Conservation (phyloP, 148 eudicot species). For the Gaultheria prostrata region DNA sequence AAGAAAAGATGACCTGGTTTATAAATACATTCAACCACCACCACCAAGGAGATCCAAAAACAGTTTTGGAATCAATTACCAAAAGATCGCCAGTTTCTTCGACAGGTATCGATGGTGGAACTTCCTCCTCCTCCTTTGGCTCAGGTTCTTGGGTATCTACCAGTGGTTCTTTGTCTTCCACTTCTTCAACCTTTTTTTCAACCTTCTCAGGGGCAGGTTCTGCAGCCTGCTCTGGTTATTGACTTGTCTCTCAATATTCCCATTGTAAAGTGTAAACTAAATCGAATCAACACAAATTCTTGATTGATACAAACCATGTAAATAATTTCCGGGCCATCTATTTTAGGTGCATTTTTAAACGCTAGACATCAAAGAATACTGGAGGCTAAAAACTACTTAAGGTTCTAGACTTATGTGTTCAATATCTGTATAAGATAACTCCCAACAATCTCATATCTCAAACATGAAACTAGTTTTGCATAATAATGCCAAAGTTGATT, state of each 20-base stretch:
- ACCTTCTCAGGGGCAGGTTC: constrained; percentile 37
- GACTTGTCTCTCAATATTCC: constrained; percentile 59
- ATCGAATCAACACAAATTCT: constrained; percentile 19
- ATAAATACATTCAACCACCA: no score
- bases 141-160: constrained; percentile 49
- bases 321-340: no score
- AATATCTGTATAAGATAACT: no score
- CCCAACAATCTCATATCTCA: no score
- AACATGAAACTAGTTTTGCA: no score
- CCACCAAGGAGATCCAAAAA: neutral
- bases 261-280: constrained; percentile 25
- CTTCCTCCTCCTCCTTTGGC: constrained; percentile 51
- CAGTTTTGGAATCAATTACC: constrained; percentile 31
- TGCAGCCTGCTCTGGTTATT: constrained; percentile 43
- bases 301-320: constrained; percentile 1
- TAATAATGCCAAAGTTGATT: no score
- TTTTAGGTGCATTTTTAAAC: neutral
- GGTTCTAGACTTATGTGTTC: no score
- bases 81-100: constrained; percentile 66
- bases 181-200: constrained; percentile 48
- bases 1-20: no score
- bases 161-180: constrained; percentile 43
- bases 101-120: constrained; percentile 50
- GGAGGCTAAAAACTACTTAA: no score
- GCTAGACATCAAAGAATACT: no score